phyloP scores from a whole-genome alignment of 192 early-diverging fungal genomes.

The Lunasporangiospora selenospora region DNA sequence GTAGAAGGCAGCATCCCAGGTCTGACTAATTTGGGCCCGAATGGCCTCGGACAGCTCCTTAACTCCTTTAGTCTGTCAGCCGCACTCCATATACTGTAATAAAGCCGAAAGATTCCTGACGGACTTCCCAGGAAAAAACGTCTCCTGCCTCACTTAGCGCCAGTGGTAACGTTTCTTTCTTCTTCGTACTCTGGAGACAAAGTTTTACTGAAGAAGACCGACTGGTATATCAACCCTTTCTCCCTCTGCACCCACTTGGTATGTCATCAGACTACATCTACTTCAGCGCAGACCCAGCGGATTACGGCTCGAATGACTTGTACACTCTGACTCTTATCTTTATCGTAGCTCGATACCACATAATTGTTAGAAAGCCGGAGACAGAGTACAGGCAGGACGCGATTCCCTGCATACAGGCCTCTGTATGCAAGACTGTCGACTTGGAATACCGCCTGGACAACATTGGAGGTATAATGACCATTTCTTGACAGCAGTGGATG shows the following conservation, averaged over 20 bases:
- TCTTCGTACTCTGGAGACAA: neutral
- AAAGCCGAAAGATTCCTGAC: neutral
- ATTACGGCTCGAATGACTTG: slow-evolving; percentile 14
- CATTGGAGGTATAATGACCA: slow-evolving; percentile 2
- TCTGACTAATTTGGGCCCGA: neutral
- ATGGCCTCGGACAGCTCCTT: neutral
- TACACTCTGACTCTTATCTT: neutral
- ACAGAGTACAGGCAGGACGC: neutral
- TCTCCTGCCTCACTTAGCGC: slow-evolving; percentile 2
- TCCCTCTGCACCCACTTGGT: neutral
- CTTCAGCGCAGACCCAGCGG: slow-evolving; percentile 3
- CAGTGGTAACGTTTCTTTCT: neutral
- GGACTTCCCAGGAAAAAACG: neutral
- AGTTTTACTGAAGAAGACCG: slow-evolving; percentile 1
- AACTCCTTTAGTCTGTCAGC: neutral
- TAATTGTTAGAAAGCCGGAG: neutral
- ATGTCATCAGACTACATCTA: slow-evolving; percentile 5
- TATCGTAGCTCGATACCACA: neutral
- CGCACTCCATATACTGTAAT: neutral
- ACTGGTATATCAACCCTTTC: too few species aligned
- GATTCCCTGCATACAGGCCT: neutral
- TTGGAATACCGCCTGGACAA: neutral
- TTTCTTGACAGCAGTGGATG: slow-evolving; percentile 23
- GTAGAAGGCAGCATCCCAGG: neutral
- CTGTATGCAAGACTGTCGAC: slow-evolving; percentile 7